A percentile compares a stretch with the other conserved stretches of the same genome.
These are phyloP conservation scores for Zymoseptoria ardabiliae DNA, from an alignment of 2,329 filamentous ascomycete genomes.

Conservation along the genomic window DNA sequence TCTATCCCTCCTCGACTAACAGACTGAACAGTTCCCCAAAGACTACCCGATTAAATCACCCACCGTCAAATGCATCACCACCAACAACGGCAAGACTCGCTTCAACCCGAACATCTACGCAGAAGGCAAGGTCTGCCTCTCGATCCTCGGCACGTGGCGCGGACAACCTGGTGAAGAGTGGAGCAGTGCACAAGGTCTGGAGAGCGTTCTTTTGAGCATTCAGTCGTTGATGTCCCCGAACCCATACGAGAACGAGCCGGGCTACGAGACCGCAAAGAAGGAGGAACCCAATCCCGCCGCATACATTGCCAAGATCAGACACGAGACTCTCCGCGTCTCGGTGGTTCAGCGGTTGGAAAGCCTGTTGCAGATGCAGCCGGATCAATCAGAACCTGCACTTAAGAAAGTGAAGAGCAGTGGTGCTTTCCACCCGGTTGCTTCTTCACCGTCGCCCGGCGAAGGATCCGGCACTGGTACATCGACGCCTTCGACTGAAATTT, in stretches of 20 bases:
- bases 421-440: neutral
- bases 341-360: constrained; percentile 80
- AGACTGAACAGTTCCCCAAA: constrained; percentile 32
- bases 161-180: constrained; percentile 87
- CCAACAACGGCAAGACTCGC: constrained; percentile 76
- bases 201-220: constrained; percentile 90
- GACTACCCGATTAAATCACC: constrained; percentile 72
- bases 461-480: constrained; percentile 5
- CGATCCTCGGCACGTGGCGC: constrained; percentile 69
- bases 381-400: constrained; percentile 9
- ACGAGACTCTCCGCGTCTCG: constrained; percentile 80
- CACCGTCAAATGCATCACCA: constrained; percentile 63
- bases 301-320: constrained; percentile 60
- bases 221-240: constrained; percentile 92
- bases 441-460: constrained; percentile 5
- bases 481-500: constrained; percentile 16
- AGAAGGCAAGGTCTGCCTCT: constrained; percentile 86
- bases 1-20: neutral
- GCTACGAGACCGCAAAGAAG: constrained; percentile 57
- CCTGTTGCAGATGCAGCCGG: constrained; percentile 58
- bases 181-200: constrained; percentile 91
- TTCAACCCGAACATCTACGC: constrained; percentile 98
- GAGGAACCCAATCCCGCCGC: constrained; percentile 20
- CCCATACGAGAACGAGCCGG: constrained; percentile 85
- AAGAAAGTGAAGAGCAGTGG: constrained; percentile 16